These are phyloP conservation scores for Exserohilum turcica DNA, from an alignment of 2,329 filamentous ascomycete species.

Conservation along the genomic window DNA sequence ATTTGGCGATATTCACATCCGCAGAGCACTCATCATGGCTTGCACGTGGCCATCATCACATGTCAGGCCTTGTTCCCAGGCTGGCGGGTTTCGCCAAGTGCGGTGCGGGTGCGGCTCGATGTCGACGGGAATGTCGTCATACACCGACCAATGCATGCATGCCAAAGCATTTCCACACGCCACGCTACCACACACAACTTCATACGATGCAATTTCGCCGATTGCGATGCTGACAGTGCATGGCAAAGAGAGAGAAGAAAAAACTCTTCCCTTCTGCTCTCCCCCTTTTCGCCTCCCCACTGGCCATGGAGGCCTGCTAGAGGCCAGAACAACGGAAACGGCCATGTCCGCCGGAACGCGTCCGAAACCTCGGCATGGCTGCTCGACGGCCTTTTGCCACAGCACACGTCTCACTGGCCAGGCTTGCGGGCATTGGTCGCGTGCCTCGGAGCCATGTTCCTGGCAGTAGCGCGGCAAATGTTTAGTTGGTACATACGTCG, in stretches of 20 bases:
- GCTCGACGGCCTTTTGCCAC: conserved; percentile 19
- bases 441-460: conserved; percentile 30
- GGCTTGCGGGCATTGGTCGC: conserved; percentile 20
- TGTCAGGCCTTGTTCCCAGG: background rate
- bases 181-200: background rate
- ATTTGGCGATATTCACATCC: background rate
- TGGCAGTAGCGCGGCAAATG: conserved; percentile 30
- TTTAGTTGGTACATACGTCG: too few species aligned
- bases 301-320: background rate
- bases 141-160: background rate
- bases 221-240: background rate
- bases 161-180: background rate
- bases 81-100: conserved; percentile 1
- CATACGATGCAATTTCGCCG: too few species aligned
- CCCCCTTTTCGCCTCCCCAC: background rate
- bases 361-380: conserved; percentile 25
- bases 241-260: background rate
- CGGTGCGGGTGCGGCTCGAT: background rate
- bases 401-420: conserved; percentile 23
- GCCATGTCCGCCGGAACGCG: conserved; percentile 18
- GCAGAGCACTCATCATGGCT: too few species aligned
- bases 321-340: background rate
- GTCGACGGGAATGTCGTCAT: conserved; percentile 7
- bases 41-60: background rate
- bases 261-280: too few species aligned